These are phyloP conservation scores for Trichothecium roseum DNA, from an alignment of 2,329 filamentous ascomycete species.

Conservation along the genomic window DNA sequence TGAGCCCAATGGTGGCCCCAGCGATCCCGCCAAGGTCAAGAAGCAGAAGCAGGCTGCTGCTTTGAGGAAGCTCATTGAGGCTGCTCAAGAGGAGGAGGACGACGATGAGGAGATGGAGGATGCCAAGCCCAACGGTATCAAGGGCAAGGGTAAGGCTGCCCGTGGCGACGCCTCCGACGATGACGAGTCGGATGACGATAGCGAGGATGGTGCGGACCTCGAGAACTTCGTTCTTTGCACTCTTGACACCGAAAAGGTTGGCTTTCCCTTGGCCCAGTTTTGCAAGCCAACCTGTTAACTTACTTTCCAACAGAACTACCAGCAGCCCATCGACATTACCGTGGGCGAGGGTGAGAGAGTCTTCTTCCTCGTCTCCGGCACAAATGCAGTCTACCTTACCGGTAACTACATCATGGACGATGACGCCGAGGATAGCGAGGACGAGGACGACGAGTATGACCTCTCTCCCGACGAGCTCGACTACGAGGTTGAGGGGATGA, in stretches of 20 bases:
- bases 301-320: conserved; percentile 60
- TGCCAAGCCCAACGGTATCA: conserved; percentile 47
- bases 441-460: conserved; percentile 65
- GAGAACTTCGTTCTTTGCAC: conserved; percentile 95
- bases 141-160: conserved; percentile 62
- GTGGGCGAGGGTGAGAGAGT: conserved; percentile 81
- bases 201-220: conserved; percentile 54
- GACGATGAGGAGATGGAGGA: conserved; percentile 66
- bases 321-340: conserved; percentile 90
- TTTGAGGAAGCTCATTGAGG: conserved; percentile 66
- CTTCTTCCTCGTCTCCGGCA: conserved; percentile 85
- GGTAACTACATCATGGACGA: conserved; percentile 88
- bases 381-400: conserved; percentile 83
- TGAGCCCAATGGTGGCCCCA: conserved; percentile 79
- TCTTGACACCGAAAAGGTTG: conserved; percentile 72
- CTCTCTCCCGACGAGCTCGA: conserved; percentile 73
- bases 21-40: conserved; percentile 82
- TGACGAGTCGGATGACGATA: conserved; percentile 34
- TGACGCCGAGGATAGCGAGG: conserved; percentile 49
- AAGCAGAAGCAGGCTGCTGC: conserved; percentile 73
- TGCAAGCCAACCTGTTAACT: background rate
- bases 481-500: conserved; percentile 61
- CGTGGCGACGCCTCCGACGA: conserved; percentile 55
- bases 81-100: conserved; percentile 46
- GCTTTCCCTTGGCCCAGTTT: background rate